Evolutionary conservation across 1,284 basidiomycete species (phyloP).

Genomic region (Tremellales sp.): DNA sequence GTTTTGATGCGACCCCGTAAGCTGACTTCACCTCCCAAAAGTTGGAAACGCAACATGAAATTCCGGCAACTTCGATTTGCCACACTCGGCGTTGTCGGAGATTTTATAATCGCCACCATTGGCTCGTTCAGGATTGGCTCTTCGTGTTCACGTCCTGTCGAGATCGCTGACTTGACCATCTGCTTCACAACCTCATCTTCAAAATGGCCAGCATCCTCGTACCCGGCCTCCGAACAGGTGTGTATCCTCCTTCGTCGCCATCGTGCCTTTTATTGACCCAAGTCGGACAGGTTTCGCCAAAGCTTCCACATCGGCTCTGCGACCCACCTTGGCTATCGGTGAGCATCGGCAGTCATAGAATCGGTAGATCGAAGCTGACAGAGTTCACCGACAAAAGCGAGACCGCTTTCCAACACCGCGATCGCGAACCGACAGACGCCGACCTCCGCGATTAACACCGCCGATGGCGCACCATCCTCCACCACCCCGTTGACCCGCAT

Average conservation of each 20-base stretch:
- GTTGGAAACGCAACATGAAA: neutral
- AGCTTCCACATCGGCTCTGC: conserved; percentile 33
- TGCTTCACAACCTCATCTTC: conserved; percentile 1
- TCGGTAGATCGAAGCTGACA: neutral
- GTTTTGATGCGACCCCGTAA: no score
- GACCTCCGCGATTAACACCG: conserved; percentile 24
- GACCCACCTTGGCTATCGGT: conserved; percentile 38
- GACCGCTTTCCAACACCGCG: conserved; percentile 34
- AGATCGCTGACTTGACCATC: neutral
- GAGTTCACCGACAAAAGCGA: conserved; percentile 17
- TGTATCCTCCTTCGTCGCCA: neutral
- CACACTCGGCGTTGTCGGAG: neutral
- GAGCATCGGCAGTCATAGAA: conserved; percentile 2
- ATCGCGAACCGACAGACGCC: conserved; percentile 31
- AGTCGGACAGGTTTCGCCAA: conserved; percentile 20
- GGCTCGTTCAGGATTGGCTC: no score
- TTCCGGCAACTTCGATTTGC: neutral
- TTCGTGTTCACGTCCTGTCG: neutral
- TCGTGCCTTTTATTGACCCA: conserved; percentile 4
- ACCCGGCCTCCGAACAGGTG: conserved; percentile 35
- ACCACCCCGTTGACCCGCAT: conserved; percentile 46
- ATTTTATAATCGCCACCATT: neutral
- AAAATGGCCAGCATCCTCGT: conserved; percentile 32
- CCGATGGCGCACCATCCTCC: conserved; percentile 31
- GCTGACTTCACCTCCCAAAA: no score